phyloP scores from a whole-genome alignment of 108 stramenopile genomes.

The Seminavis robusta region DNA sequence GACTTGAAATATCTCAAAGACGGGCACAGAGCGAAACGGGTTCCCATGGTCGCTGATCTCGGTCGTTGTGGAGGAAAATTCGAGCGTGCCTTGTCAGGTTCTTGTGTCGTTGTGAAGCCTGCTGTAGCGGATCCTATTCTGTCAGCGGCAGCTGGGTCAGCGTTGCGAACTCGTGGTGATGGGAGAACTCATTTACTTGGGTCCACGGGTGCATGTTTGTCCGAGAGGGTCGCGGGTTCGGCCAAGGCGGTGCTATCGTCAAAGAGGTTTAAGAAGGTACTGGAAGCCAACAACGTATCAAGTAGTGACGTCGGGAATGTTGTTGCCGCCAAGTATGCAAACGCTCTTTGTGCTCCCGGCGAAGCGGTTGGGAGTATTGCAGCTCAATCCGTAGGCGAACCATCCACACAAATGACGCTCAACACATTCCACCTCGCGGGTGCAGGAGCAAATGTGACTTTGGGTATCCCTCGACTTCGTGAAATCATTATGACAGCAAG shows the following conservation, averaged over 20 bases:
- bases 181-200: constrained; percentile 70
- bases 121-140: constrained; percentile 76
- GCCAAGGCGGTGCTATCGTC: constrained; percentile 44
- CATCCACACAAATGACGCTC: constrained; percentile 99
- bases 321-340: constrained; percentile 89
- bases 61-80: constrained; percentile 42
- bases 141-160: constrained; percentile 30
- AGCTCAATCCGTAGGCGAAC: constrained; percentile 96
- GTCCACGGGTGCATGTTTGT: constrained; percentile 79
- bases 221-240: constrained; percentile 70
- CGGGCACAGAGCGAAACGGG: constrained; percentile 40
- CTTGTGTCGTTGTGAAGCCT: constrained; percentile 61
- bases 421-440: constrained; percentile 99
- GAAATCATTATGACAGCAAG: constrained; percentile 99
- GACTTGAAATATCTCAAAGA: constrained; percentile 71
- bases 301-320: constrained; percentile 50
- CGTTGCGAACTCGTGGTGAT: too few species aligned
- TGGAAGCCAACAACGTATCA: constrained; percentile 54
- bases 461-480: constrained; percentile 98
- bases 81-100: constrained; percentile 46
- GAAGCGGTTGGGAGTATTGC: constrained; percentile 99
- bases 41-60: constrained; percentile 64
- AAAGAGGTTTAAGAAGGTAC: constrained; percentile 42
- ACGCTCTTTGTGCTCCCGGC: constrained; percentile 92
- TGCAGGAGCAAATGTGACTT: constrained; percentile 98